Evolutionary conservation across 176 grass and related monocot species (phyloP).

Genomic region (Lolium multiflorum): DNA sequence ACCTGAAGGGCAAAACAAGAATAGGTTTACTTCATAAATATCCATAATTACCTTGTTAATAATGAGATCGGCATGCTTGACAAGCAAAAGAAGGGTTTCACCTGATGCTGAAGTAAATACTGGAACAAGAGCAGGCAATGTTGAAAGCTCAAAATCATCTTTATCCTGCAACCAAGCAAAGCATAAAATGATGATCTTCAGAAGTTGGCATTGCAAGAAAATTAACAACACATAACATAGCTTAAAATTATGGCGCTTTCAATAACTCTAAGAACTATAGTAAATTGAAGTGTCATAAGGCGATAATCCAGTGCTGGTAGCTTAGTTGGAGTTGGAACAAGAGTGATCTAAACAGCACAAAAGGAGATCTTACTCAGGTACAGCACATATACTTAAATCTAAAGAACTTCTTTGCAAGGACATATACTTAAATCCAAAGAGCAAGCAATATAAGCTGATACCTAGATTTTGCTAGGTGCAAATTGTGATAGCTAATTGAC

Average conservation of each 20-base stretch:
- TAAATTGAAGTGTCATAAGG: neutral
- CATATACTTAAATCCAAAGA: slow-evolving; percentile 28
- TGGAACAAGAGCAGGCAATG: slow-evolving; percentile 87
- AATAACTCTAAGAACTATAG: neutral
- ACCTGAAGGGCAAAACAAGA: neutral
- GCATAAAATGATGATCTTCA: slow-evolving; percentile 21
- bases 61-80: slow-evolving; percentile 92
- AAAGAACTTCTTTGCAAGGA: neutral
- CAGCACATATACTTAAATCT: slow-evolving; percentile 23
- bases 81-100: slow-evolving; percentile 96
- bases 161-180: slow-evolving; percentile 70
- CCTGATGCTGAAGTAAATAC: slow-evolving; percentile 95
- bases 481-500: slow-evolving; percentile 13
- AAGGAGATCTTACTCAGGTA: neutral
- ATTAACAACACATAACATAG: slow-evolving; percentile 5
- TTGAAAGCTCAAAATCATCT: slow-evolving; percentile 96
- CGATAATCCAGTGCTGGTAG: neutral
- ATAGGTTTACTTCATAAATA: slow-evolving; percentile 30
- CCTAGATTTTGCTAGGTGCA: neutral
- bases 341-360: neutral
- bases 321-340: slow-evolving; percentile 1
- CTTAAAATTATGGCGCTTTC: slow-evolving; percentile 28
- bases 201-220: neutral
- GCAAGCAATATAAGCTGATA: slow-evolving; percentile 6
- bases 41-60: slow-evolving; percentile 78